Evolutionary conservation across 1,139 yeast species (phyloP), one percentile per base, ranked within the genome.

Genomic region (Nakaseomyces glabratus): DNA sequence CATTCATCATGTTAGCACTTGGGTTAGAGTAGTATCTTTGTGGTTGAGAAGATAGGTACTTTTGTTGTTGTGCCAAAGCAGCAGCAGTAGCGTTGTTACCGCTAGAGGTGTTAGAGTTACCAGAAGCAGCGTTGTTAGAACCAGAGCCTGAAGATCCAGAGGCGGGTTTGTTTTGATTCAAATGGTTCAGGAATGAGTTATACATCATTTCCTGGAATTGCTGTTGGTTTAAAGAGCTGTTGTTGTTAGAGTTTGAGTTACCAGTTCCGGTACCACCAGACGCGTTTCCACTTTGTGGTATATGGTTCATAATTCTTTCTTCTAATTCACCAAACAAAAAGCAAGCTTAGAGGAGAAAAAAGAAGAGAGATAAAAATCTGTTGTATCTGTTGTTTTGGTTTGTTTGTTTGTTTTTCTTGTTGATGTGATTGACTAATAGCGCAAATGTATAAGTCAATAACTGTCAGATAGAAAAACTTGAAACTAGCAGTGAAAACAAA

Each of bases 181-280:
- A 33, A 37, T 50, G 55, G 13, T 47, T 39, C 19, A 50, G 37
- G 28, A 50, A 50, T 4, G 52, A 48, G 37, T 47, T 50, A 36
- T 50, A 50, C 51, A 50, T 47, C 25, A 49, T 36, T 37, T 50
- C 55, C 14, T 52, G 47, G 31, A 50, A 40, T 29, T 50, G 55
- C 29, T 47, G 52, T 34, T 43, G 51, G 31, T 48, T 49, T 15
- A 42, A 20, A 43, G 37, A 35, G 37, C 39, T 11, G 47, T 40
- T 35, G 43, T 33, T 20, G 37, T 43, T 33, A 38, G 38, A 22
- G 41, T 43, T 14, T 24, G 30, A 24, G 34, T 32, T 26, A 17
- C 21, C 30, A 26, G 21, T 21, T 26, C 30, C 30, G 15, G 30
- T 17, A 15, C 30, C 30, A 26, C 30, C 18, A n/a, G 30, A 11